phyloP scores from a whole-genome alignment of 2,329 filamentous ascomycete species.

The Hypoxylon sp. region DNA sequence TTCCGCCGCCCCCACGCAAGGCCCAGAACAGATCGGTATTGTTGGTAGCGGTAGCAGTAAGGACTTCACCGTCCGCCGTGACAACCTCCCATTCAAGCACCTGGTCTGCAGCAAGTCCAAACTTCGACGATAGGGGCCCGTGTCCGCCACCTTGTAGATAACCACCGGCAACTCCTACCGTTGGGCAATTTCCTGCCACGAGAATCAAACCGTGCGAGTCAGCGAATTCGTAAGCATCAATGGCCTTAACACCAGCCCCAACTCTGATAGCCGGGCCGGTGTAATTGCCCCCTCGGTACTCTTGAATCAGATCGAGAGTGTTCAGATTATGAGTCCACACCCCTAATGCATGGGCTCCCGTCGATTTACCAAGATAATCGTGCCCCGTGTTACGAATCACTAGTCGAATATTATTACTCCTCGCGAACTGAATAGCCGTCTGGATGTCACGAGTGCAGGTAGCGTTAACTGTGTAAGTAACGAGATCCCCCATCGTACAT shows the following conservation, averaged over 20 bases:
- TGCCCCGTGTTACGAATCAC: background rate
- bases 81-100: background rate
- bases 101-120: background rate
- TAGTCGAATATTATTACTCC: background rate
- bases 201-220: background rate
- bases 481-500: slow-evolving; percentile 6
- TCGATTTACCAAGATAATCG: background rate
- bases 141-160: background rate
- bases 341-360: background rate
- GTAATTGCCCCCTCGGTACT: background rate
- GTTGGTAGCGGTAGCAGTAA: background rate
- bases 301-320: background rate
- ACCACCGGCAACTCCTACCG: background rate
- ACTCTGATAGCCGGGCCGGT: background rate
- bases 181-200: background rate
- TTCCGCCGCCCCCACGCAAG: background rate
- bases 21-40: background rate
- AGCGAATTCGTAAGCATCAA: background rate
- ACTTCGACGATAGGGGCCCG: background rate
- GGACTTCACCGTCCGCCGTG: background rate
- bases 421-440: background rate
- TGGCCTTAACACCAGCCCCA: background rate
- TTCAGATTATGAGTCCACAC: background rate
- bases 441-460: background rate
- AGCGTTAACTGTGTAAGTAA: background rate